phyloP scores from a whole-genome alignment of 2,329 filamentous ascomycete species.

The Aaosphaeria pasadenensis region DNA sequence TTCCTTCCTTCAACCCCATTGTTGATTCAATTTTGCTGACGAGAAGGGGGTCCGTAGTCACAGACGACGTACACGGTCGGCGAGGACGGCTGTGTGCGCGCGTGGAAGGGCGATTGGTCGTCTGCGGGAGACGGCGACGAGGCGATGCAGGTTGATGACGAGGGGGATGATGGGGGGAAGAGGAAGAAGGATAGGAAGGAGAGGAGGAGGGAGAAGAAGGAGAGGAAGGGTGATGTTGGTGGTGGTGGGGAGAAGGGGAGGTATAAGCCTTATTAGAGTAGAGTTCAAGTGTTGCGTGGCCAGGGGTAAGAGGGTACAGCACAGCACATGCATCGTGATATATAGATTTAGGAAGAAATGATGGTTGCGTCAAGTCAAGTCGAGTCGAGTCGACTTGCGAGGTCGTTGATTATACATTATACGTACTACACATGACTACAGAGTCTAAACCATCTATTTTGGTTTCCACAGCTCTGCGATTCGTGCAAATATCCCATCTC shows the following conservation, averaged over 20 bases:
- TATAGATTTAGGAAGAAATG: too few relatives aligned
- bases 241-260: slow-evolving; percentile 27
- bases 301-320: too few relatives aligned
- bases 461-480: too few relatives aligned
- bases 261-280: slow-evolving; percentile 36
- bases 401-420: too few relatives aligned
- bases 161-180: slow-evolving; percentile 10
- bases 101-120: slow-evolving; percentile 34
- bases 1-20: background rate
- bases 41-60: background rate
- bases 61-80: slow-evolving; percentile 44
- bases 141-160: slow-evolving; percentile 27
- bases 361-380: too few relatives aligned
- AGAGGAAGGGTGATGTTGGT: slow-evolving; percentile 18
- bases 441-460: too few relatives aligned
- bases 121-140: slow-evolving; percentile 2
- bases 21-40: too few relatives aligned
- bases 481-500: too few relatives aligned
- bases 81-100: slow-evolving; percentile 47
- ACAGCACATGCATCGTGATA: too few relatives aligned
- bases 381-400: too few relatives aligned
- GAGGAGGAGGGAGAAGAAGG: slow-evolving; percentile 31
- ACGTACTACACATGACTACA: too few relatives aligned
- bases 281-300: too few relatives aligned
- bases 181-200: slow-evolving; percentile 25